Evolutionary conservation across 73 alveolate species (phyloP).

Genomic region (Paramecium octaurelia): DNA sequence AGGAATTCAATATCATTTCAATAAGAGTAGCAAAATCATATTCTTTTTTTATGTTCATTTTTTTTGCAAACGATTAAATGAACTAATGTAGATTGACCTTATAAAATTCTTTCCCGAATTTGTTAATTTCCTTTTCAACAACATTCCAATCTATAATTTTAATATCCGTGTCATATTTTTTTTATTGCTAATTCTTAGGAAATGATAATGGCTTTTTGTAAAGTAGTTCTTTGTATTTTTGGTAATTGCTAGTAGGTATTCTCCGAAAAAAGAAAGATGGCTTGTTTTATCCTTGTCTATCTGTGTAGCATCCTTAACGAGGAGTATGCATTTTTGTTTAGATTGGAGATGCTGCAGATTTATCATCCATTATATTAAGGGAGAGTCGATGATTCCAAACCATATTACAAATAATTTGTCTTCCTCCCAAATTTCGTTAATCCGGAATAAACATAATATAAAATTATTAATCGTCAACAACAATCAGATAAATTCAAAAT

Average conservation of each 20-base stretch:
- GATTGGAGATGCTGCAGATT: slow-evolving; percentile 30
- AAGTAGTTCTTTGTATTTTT: slow-evolving; percentile 25
- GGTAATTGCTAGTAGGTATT: slow-evolving; percentile 1
- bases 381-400: slow-evolving; percentile 49
- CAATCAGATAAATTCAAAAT: neutral
- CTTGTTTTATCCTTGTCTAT: slow-evolving; percentile 29
- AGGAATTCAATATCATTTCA: neutral
- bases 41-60: neutral
- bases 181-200: neutral
- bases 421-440: slow-evolving; percentile 58
- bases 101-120: neutral
- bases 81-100: neutral
- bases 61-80: neutral
- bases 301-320: slow-evolving; percentile 53
- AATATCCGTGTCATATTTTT: neutral
- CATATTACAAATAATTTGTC: slow-evolving; percentile 32
- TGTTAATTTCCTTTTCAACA: neutral
- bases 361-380: slow-evolving; percentile 12
- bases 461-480: neutral
- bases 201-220: slow-evolving; percentile 40
- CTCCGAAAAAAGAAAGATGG: slow-evolving; percentile 45
- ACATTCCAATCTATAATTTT: slow-evolving; percentile 28
- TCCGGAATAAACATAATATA: slow-evolving; percentile 46
- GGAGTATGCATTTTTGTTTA: slow-evolving; percentile 48
- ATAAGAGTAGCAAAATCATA: slow-evolving; percentile 40